A percentile compares a stretch with the other conserved stretches of the same genome.
Conservation (phyloP, 805 yeast species). For the Lipomyces starkeyi region DNA sequence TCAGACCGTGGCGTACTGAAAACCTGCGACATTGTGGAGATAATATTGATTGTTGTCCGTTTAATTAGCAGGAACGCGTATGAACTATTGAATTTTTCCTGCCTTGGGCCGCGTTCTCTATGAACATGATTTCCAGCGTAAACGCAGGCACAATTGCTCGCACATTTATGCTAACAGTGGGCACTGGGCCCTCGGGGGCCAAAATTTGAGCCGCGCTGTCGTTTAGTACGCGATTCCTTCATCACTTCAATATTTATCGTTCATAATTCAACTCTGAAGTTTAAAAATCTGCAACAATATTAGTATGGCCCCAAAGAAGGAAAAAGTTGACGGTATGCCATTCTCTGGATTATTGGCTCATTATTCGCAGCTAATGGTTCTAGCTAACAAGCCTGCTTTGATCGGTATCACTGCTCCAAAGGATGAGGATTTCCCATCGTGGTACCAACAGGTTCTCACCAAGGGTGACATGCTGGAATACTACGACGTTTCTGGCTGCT, state of each 20-base stretch:
- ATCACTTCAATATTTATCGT: background rate
- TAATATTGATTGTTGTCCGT: background rate
- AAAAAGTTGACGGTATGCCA: conserved; percentile 21
- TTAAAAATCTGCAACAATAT: background rate
- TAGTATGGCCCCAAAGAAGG: conserved; percentile 30
- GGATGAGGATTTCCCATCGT: conserved; percentile 87
- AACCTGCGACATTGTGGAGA: conserved; percentile 58
- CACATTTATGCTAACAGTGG: background rate
- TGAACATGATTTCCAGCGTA: background rate
- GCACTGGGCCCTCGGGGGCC: background rate
- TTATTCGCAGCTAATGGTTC: background rate
- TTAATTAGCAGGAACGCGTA: background rate
- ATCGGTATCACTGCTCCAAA: conserved; percentile 97
- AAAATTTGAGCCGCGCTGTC: conserved; percentile 3
- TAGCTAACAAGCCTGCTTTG: conserved; percentile 54
- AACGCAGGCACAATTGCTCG: background rate
- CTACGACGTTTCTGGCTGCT: conserved; percentile 98
- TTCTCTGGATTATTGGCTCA: background rate
- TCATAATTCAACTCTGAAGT: background rate
- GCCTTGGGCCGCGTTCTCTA: background rate
- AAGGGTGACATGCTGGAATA: conserved; percentile 99
- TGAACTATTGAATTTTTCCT: background rate
- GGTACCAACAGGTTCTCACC: conserved; percentile 96
- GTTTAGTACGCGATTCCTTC: background rate
- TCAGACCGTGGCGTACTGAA: conserved; percentile 86